Percentiles rank a stretch among this genome's conserved stretches.
phyloP scores from a whole-genome alignment of 2,329 filamentous ascomycete species.

The Coleophoma cylindrospora region DNA sequence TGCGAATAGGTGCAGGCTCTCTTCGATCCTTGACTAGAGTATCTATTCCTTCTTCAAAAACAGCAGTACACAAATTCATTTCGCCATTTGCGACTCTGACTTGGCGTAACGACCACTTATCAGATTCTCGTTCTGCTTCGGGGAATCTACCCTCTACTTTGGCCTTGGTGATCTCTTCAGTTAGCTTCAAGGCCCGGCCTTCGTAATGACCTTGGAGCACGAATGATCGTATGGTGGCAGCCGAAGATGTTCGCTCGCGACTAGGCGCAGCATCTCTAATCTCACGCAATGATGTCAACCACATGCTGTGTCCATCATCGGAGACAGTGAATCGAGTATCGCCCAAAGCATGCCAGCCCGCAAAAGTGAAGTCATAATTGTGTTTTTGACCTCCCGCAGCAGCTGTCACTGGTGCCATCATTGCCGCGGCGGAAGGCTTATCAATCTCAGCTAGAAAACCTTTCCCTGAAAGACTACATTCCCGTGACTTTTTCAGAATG shows the following conservation, averaged over 20 bases:
- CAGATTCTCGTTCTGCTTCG: slow-evolving; percentile 76
- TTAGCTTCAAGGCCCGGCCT: slow-evolving; percentile 68
- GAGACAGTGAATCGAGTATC: slow-evolving; percentile 72
- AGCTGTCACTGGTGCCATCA: slow-evolving; percentile 60
- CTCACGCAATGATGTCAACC: slow-evolving; percentile 61
- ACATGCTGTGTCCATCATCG: slow-evolving; percentile 56
- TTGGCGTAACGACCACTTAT: slow-evolving; percentile 75
- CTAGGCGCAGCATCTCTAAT: slow-evolving; percentile 50
- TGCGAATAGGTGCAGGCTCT: slow-evolving; percentile 63
- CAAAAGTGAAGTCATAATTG: slow-evolving; percentile 68
- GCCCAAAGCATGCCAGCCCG: slow-evolving; percentile 64
- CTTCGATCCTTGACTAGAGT: slow-evolving; percentile 58
- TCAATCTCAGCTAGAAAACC: slow-evolving; percentile 82
- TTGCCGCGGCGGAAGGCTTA: slow-evolving; percentile 62
- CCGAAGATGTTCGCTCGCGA: slow-evolving; percentile 41
- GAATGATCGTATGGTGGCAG: slow-evolving; percentile 61
- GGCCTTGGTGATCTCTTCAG: slow-evolving; percentile 83
- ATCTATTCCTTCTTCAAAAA: slow-evolving; percentile 66
- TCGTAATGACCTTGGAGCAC: slow-evolving; percentile 72
- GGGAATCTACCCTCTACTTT: slow-evolving; percentile 80
- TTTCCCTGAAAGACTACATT: slow-evolving; percentile 62
- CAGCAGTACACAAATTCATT: slow-evolving; percentile 57
- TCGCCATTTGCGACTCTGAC: slow-evolving; percentile 57
- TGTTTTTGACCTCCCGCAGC: slow-evolving; percentile 52
- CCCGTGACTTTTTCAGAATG: slow-evolving; percentile 65